phyloP scores from a whole-genome alignment of 208 protist genomes.

The Leishmania major region DNA sequence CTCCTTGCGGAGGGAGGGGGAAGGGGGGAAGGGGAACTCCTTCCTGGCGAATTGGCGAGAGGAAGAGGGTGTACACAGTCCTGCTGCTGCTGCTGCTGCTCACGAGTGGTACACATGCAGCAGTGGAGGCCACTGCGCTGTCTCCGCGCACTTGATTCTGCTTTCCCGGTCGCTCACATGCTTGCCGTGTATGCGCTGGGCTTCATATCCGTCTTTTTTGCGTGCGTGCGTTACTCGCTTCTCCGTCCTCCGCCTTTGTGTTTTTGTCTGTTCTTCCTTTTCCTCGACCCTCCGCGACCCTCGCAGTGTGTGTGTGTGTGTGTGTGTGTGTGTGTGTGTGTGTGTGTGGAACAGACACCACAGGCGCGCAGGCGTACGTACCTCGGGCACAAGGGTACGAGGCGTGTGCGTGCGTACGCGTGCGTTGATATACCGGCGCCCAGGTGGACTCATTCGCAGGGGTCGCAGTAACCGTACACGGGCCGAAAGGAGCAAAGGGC shows the following conservation, averaged over 20 bases:
- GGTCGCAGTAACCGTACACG: neutral
- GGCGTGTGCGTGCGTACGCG: no score
- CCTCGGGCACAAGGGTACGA: no score
- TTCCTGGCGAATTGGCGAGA: neutral
- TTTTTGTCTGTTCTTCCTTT: neutral
- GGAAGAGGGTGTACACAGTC: neutral
- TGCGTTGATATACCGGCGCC: neutral
- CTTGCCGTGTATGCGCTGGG: neutral
- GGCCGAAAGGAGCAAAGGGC: neutral
- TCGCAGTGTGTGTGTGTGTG: constrained; percentile 4
- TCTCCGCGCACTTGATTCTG: neutral
- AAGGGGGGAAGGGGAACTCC: neutral
- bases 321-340: constrained; percentile 13
- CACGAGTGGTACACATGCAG: neutral
- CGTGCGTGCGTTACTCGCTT: neutral
- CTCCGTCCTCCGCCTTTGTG: neutral
- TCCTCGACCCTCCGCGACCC: neutral
- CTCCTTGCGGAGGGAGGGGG: neutral
- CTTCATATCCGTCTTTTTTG: neutral
- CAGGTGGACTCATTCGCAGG: neutral
- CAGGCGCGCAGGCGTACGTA: no score
- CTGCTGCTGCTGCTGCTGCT: neutral
- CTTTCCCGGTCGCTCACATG: neutral
- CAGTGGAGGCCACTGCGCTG: neutral
- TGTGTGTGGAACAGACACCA: neutral